Evolutionary conservation across 352 stramenopile genomes (phyloP).

Genomic region (Globisporangium middletonii): DNA sequence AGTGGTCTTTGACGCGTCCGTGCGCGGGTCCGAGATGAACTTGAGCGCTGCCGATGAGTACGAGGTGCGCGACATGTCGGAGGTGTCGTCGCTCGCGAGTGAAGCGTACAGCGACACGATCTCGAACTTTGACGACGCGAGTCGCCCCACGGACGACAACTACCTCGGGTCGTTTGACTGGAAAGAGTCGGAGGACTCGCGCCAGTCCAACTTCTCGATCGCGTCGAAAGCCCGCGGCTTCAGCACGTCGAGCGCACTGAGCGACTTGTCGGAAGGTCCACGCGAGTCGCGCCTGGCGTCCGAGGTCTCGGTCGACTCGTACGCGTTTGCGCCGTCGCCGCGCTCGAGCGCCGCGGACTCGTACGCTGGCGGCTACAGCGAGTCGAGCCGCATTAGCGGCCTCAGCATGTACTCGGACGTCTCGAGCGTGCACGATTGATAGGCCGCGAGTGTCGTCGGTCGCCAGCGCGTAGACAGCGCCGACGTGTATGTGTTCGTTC

Average conservation of each 20-base stretch:
- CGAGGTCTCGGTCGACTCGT: constrained; percentile 69
- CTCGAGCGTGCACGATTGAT: constrained; percentile 7
- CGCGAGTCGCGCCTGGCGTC: constrained; percentile 41
- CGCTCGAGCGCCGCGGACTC: constrained; percentile 45
- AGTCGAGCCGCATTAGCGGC: constrained; percentile 45
- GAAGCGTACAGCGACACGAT: constrained; percentile 38
- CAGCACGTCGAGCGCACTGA: constrained; percentile 34
- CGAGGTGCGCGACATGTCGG: constrained; percentile 29
- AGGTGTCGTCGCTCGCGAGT: constrained; percentile 37
- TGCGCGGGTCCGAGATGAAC: constrained; percentile 39
- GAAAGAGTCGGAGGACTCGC: constrained; percentile 35
- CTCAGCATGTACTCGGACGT: constrained; percentile 33
- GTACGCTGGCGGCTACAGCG: constrained; percentile 62
- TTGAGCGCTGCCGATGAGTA: constrained; percentile 23
- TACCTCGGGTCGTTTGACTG: constrained; percentile 38
- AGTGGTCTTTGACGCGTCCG: constrained; percentile 29
- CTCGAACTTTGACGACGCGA: constrained; percentile 52
- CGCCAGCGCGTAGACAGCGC: not conserved
- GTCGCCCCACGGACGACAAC: constrained; percentile 29
- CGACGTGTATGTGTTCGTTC: not conserved
- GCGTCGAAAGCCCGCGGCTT: constrained; percentile 29
- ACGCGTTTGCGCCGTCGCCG: constrained; percentile 55
- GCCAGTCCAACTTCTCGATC: constrained; percentile 19
- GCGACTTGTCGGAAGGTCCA: constrained; percentile 38
- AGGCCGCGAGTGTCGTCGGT: not conserved